Evolutionary conservation across 2,329 filamentous ascomycete species (phyloP).

Genomic region (Hypoxylon sp.): DNA sequence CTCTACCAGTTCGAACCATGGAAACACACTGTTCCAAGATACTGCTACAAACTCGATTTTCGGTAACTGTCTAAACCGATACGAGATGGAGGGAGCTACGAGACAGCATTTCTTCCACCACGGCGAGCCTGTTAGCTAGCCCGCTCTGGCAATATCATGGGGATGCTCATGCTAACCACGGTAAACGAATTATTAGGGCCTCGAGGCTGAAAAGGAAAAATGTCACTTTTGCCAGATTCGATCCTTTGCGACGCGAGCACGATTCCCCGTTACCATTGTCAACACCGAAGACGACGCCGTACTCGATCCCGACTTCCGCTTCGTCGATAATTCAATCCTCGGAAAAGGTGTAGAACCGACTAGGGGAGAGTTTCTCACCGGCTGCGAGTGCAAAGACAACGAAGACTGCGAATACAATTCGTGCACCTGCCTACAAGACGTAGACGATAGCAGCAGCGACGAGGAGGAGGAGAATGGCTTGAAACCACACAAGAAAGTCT

Average conservation of each 20-base stretch:
- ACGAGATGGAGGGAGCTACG: slow-evolving; percentile 60
- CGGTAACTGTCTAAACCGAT: slow-evolving; percentile 13
- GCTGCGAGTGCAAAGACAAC: slow-evolving; percentile 73
- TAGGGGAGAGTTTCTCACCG: slow-evolving; percentile 71
- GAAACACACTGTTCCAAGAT: slow-evolving; percentile 11
- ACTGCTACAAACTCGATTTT: slow-evolving; percentile 26
- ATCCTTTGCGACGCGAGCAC: slow-evolving; percentile 61
- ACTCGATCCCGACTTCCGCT: slow-evolving; percentile 74
- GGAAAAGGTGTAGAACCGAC: slow-evolving; percentile 69
- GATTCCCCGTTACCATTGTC: slow-evolving; percentile 69
- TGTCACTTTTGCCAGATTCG: slow-evolving; percentile 74
- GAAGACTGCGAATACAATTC: slow-evolving; percentile 74
- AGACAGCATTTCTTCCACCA: slow-evolving; percentile 64
- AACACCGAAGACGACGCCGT: slow-evolving; percentile 70
- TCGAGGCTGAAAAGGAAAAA: slow-evolving; percentile 54
- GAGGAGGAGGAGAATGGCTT: slow-evolving; percentile 57
- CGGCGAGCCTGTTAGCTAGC: slow-evolving; percentile 53
- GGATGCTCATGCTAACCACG: slow-evolving; percentile 14
- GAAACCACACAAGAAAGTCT: slow-evolving; percentile 54
- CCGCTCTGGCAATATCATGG: background rate
- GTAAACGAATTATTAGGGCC: slow-evolving; percentile 8
- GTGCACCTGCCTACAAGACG: slow-evolving; percentile 74
- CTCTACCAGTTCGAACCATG: slow-evolving; percentile 20
- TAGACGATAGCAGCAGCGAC: slow-evolving; percentile 59
- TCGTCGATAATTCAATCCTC: slow-evolving; percentile 73